These are phyloP conservation scores for Tuber calosporum DNA, from an alignment of 495 filamentous ascomycete genomes.

Conservation along the genomic window DNA sequence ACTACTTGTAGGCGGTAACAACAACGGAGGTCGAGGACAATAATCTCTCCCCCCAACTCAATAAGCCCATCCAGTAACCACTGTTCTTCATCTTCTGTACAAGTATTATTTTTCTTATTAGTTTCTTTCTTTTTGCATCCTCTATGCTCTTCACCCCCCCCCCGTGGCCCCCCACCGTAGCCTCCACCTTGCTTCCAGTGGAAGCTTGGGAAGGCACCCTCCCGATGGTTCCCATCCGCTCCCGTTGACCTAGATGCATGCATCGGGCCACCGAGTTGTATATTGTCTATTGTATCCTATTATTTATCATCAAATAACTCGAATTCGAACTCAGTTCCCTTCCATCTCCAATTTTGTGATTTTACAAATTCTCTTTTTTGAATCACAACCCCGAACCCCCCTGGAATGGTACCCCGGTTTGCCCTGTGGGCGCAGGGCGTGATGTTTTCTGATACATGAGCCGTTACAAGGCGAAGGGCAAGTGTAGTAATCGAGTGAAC, in stretches of 20 bases:
- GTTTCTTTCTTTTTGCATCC: background rate
- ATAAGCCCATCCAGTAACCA: background rate
- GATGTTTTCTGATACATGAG: background rate
- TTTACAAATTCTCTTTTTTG: background rate
- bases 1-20: conserved; percentile 25
- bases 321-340: background rate
- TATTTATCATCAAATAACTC: background rate
- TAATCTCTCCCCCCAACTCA: background rate
- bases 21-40: conserved; percentile 21
- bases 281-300: background rate
- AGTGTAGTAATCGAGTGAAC: background rate
- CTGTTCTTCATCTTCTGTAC: background rate
- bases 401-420: background rate
- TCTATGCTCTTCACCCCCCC: background rate
- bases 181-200: background rate
- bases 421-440: background rate
- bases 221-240: background rate
- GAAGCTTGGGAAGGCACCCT: background rate
- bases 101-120: conserved; percentile 1
- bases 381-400: background rate
- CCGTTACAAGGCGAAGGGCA: background rate
- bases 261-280: background rate
- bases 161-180: background rate
- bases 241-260: background rate
- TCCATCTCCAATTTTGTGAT: background rate